Evolutionary conservation across 164 flowering plant species (phyloP), one percentile per base, ranked within the genome.

Genomic region (Litsea cubeba): DNA sequence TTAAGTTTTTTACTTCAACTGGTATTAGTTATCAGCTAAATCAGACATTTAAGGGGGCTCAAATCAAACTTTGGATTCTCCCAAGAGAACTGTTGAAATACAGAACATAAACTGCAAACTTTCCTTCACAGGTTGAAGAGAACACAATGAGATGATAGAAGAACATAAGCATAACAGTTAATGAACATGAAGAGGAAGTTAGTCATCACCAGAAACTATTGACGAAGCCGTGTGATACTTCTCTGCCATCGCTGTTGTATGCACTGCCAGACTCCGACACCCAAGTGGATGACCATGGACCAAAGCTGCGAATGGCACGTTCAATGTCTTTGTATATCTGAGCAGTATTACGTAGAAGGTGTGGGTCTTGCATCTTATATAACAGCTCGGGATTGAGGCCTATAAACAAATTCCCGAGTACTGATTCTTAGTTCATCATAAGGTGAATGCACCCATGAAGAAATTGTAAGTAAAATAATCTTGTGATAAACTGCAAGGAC

Each of bases 181-280:
- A 24, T 63, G 66, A 25, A 63, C 46, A 28, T 54, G 46, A 2
- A 54, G 23, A 24, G 5, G 40, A 46, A 49, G 30, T 12, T 12
- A 50, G 54, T 7, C 17, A n/a, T 64, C 64, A 87, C 97, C 97
- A 92, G 76, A 87, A 92, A 71, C 94, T 78, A 74, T 84, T 35
- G 23, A 70, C 89, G 78, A 88, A 92, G 24, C 87, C 68, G 46
- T 86, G 80, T 0, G 91, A 84, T 0, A 89, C 84, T 66, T 78
- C 24, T 69, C 72, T 76, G 75, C 88, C 87, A 22, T 94, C 94
- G 71, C 95, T 88, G 74, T 89, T 87, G 58, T 77, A 90, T 50
- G 95, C 91, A 15, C 97, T 94, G 60, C 95, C 97, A 12, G 95
- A 62, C 76, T 92, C 97, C 0, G 92, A 86, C 72, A 92, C 84